A percentile compares a stretch with the other conserved stretches of the same genome.
Conservation (phyloP, 306 rosid genomes). For the Ochetophila trinervis region DNA sequence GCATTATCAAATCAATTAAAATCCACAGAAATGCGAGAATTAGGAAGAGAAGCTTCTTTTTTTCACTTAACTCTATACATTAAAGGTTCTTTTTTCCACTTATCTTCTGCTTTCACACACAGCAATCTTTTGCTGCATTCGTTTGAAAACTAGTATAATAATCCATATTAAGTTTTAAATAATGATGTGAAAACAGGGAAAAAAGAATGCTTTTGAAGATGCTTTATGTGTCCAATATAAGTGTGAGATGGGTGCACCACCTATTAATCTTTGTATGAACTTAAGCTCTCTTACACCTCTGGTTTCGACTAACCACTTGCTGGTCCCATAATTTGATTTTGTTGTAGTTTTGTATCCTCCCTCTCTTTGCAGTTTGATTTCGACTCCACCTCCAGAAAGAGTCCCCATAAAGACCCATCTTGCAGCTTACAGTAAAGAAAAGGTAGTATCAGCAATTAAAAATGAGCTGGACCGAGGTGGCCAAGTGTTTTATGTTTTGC, state of each 20-base stretch:
- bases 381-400: slow-evolving; percentile 98
- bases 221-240: background rate
- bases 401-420: slow-evolving; percentile 89
- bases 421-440: slow-evolving; percentile 69
- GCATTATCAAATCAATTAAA: background rate
- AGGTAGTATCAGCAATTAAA: slow-evolving; percentile 61
- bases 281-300: background rate
- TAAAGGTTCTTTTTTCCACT: no score
- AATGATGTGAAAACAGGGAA: background rate
- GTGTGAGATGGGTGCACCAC: background rate
- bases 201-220: background rate
- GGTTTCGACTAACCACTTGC: slow-evolving; percentile 5
- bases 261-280: background rate
- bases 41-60: background rate
- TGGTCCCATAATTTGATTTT: slow-evolving; percentile 21
- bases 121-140: background rate
- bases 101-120: no score
- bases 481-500: slow-evolving; percentile 89
- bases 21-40: background rate
- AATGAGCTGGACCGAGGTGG: slow-evolving; percentile 89
- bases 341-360: slow-evolving; percentile 19
- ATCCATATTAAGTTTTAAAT: no score
- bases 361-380: slow-evolving; percentile 64
- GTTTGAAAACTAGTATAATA: background rate
- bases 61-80: no score